Evolutionary conservation across 2,329 filamentous ascomycete genomes (phyloP), one percentile per base, ranked within the genome.

Genomic region (Phaeosphaeria sp.): DNA sequence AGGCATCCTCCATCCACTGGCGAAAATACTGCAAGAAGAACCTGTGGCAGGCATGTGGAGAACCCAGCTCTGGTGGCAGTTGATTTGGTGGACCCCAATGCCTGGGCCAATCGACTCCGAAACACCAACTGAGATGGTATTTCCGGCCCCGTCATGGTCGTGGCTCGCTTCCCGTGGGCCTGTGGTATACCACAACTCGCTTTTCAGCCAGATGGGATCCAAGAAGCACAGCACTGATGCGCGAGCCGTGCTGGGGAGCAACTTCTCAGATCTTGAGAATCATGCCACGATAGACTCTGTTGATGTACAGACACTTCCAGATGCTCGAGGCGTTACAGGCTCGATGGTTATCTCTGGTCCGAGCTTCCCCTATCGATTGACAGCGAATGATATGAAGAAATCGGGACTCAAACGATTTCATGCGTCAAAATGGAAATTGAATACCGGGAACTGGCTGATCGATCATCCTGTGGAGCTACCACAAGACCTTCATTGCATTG

Each of bases 41-140:
- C 50, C 46, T 5, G 41, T 60, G 17, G 57, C 57, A 21, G 57
- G 57, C 11, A 56, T 60, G 54, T 60, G 57, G 57, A 53, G 17
- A 23, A 22, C 23, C 25, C 43, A 55, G n/a, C 30, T 60, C 2
- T 56, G 49, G 54, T 22, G 39, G n/a, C 57, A 60, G 42, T 36
- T 60, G 6, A 25, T 52, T 4, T 60, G 57, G 57, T 60, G 57
- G 57, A 17, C 25, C 20, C 11, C 30, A 42, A 3, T 27, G 27
- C 6, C 6, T 13, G 7, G 39, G 23, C 15, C n/a, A 17, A n/a
- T n/a, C n/a, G n/a, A n/a, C n/a, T n/a, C n/a, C n/a, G n/a, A n/a
- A n/a, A 13, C 2, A 20, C 10, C 7, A 13, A 3, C 5, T 6
- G 3, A 15, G 20, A 10, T 3, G 30, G 9, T 3, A 3, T 56